Evolutionary conservation across 2,329 filamentous ascomycete genomes (phyloP), one percentile per base, ranked within the genome.

Genomic region (Geosmithia putterillii): DNA sequence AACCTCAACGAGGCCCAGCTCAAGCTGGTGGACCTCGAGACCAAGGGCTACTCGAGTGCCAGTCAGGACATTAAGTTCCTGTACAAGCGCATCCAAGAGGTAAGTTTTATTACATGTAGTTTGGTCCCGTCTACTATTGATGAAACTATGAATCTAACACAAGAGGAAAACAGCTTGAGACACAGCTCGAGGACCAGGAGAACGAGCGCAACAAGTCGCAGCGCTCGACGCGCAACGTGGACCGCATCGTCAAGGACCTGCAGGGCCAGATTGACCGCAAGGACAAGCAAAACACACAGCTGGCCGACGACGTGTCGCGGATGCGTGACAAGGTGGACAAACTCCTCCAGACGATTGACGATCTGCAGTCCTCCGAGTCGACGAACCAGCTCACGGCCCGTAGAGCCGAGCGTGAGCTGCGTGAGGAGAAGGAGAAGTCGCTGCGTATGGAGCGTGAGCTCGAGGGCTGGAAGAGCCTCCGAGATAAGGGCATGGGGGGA

Each of bases 51-150:
- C 65, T 92, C 89, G 18, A 94, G 83, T 50, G 86, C 86, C 20
- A 95, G 89, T 60, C 87, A 95, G 55, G 90, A 96, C 63, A 86
- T 96, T 52, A 84, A 92, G 56, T 96, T 95, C 68, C 65, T 96
- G 55, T 86, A 95, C 64, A 90, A 88, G 57, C 79, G 90, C 42
- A 87, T 98, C 51, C 88, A 95, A 67, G 90, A 96, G 75, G 89
- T 94, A 71, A 74, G 78, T 60, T n/a, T n/a, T n/a, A 39, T 39
- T 15, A 36, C 7, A 36, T n/a, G n/a, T n/a, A n/a, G n/a, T n/a
- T n/a, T n/a, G n/a, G n/a, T n/a, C n/a, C n/a, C n/a, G n/a, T n/a
- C n/a, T n/a, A n/a, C n/a, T n/a, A n/a, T n/a, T n/a, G n/a, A n/a
- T n/a, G n/a, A n/a, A n/a, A n/a, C n/a, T n/a, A n/a, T 44, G 15